Evolutionary conservation across 306 rosid species (phyloP), one percentile per base, ranked within the genome.

Genomic region (Inga leiocalycina): DNA sequence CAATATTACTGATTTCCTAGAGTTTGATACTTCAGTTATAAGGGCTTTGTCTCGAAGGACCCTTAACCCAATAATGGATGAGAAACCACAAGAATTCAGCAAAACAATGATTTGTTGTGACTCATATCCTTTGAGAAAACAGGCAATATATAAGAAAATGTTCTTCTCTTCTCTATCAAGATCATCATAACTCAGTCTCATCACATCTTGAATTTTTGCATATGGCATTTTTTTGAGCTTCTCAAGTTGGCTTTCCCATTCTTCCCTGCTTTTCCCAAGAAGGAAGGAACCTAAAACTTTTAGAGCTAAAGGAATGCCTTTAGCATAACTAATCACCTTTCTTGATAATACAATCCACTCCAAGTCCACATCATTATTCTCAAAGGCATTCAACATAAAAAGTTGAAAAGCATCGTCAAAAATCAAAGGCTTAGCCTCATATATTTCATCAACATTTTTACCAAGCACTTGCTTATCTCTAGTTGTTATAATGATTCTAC

Each of bases 401-500:
- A 75, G 83, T 4, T 43, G 17, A 56, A 37, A n/a, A 20, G 81
- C 41, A 46, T 84, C 69, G 17, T 75, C 68, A 22, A 7, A 32
- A 9, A 56, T 34, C 61, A 84, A 68, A 22, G 77, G 46, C 35
- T 67, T 56, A 6, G 20, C 81, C 51, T 84, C 87, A 35, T 84
- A 84, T 75, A 80, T 37, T 8, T 48, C 11, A 54, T 75, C 77
- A 46, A 74, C 68, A 35, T 1, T 73, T 51, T 68, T 75, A 59
- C 37, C 67, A 5, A 84, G 75, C 6, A 83, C 79, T 71, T 82
- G 73, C 14, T 30, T 75, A 80, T 84, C 84, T 78, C 86, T 74
- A 2, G 84, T 81, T 64, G 90, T 87, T 39, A 84, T 69, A 17
- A 87, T 79, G 77, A 87, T 73, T 83, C 83, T 80, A 37, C 87